Base-by-base conservation (phyloP, 352 stramenopile genomes). In the Phytophthora citricola region DNA sequence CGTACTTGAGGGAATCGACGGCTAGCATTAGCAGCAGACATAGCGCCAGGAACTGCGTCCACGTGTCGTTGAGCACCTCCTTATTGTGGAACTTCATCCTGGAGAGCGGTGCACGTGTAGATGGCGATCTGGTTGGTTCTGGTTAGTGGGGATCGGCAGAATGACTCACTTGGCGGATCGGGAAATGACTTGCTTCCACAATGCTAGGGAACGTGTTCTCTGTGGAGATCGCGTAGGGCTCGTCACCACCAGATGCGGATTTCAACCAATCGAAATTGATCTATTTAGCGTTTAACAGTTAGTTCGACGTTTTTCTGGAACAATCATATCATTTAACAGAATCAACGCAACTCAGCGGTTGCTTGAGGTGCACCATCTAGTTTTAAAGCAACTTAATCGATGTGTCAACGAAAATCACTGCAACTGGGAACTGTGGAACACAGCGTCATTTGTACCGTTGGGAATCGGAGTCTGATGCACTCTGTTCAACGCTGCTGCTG, bases 1-100 rank as follows among this genome's bases (percentile, higher is more conserved):
- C 82, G 63, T 78, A 92, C 84, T 96, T 96, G 78, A 96, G 75
- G 57, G 85, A 93, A 71, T 96, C 88, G 29, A 94, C 82, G 12
- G 88, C 79, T 53, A 96, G 75, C 81, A 89, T 87, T 36, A 94
- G 79, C 49, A 94, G 69, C 53, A 94, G 69, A 47, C 65, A 80
- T 31, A 96, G 75, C 49, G 84, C 81, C 43, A 91, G 51, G 68
- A 93, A 91, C 76, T 96, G 88, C 63, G 84, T 87, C 81, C 84
- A 93, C 40, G 90, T 81, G 54, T 96, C 88, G 52, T 88, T 89
- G 12, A 96, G 73, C 73, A 92, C 85, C 56, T 91, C 83, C 46
- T 76, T 82, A 56, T 82, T 79, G 69, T 90, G 71, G 64, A 92
- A 88, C 69, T 92, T 91, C 85, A 93, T 73, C 32, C 50, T 67